Base-by-base conservation (phyloP, 2,329 filamentous ascomycete genomes). In the Ophiocordyceps unilateralis region DNA sequence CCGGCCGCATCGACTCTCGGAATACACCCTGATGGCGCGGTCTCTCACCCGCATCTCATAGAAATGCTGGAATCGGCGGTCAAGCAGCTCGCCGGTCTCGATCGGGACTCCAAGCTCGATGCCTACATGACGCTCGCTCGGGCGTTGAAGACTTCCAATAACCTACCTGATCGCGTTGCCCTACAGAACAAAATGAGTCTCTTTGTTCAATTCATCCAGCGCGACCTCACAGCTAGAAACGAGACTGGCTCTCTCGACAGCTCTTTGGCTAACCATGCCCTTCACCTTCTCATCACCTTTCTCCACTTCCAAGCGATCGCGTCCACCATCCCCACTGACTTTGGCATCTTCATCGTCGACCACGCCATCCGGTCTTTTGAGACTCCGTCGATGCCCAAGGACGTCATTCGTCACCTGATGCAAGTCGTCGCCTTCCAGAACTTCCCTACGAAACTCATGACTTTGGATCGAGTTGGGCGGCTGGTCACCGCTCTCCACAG, bases 61-160 rank as follows among this genome's bases (percentile, higher is more conserved):
- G 77, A 77, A 51, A 91, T 95, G 80, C 64, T 96, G 49, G 83
- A 93, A 51, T 93, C 85, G 1, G 77, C 86, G 5, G 72, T 86
- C 30, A 80, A 84, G 59, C 83, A 91, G 60, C 71, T 98, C 40
- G 83, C 81, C 32, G 78, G 83, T 20, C 68, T 76, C 24, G 82
- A 87, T 50, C 71, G 81, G 43, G 73, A 78, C 45, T 78, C 76
- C 12, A 81, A 81, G 50, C 62, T 91, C 26, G 91, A 98, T 62
- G 85, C 88, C 41, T 96, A 98, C 55, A 78, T 80, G 56, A 82
- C 82, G 53, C 67, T 98, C 39, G 76, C 81, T 26, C 73, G 78
- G 28, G 78, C 81, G 4, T 66, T 95, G 51, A 83, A 85, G 57
- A 74, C 81, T 6, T 94, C 89, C 45, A 84, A 88, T 48, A 83